Evolutionary conservation across 495 filamentous ascomycete species (phyloP), one percentile per base, ranked within the genome.

Genomic region (Darksidea phi): DNA sequence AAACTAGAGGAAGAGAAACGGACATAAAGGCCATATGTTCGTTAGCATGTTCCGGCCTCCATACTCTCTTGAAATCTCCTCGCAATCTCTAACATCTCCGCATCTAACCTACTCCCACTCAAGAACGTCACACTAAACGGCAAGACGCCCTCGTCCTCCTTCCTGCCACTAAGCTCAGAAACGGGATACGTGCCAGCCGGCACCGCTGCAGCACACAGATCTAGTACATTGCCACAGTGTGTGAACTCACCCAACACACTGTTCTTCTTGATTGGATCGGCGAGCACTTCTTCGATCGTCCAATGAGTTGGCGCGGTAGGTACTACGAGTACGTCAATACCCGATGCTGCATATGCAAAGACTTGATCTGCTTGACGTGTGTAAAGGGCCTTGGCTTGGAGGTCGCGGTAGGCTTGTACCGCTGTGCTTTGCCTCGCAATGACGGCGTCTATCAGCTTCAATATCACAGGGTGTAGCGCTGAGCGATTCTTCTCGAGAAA

Each of bases 81-180:
- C 11, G 83, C 83, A 54, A 85, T 78, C 36, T 79, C 81, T 24
- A 86, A 65, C 6, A 83, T 70, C 68, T 78, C 78, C 17, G 77
- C 80, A 76, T 87, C 84, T 60, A 70, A 75, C 23, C 83, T 80
- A 36, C 74, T 75, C 1, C 77, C 80, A 3, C 79, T 80, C 11
- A 87, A 69, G 42, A 88, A 76, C 3, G 84, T 87, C 13, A 87
- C 79, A 11, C 83, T 82, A 71, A 87, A 88, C 7, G 85, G 84
- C 61, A 87, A 67, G 59, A 55, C 72, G 28, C 52, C 66, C 37
- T 71, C 66, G 49, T 66, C 75, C 32, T 62, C 61, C 46, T 66
- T 68, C 23, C 64, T 70, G 8, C 48, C 54, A 37, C 54, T 64
- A 26, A 70, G 61, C 53, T 66, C 63, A 67, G 54, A 37, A 8